Evolutionary conservation across 805 yeast species (phyloP), one percentile per base, ranked within the genome.

Genomic region (Lipomyces yamanashiensis): DNA sequence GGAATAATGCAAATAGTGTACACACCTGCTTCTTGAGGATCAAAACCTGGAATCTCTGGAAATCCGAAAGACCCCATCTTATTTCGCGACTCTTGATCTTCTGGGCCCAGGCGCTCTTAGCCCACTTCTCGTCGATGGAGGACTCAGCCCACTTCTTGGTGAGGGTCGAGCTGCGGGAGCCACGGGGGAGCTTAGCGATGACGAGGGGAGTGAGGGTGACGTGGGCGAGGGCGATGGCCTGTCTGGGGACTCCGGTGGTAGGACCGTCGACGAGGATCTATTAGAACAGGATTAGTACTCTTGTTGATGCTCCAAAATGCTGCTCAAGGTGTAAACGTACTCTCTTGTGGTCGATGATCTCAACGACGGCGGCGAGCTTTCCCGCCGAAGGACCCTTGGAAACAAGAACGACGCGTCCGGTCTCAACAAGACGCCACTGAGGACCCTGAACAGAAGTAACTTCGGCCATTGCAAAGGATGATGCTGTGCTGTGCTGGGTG

Each of bases 371-470:
- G 77, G 98, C 99, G 79, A 95, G 87, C 83, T 91, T 90, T 75
- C 89, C 89, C 71, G 86, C 81, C 75, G 76, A 77, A 71, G 81
- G 79, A 77, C 90, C 90, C 82, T 88, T 85, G 88, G 86, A 85
- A 80, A 93, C 80, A 79, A 93, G 88, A 81, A 92, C 97, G 80
- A 95, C 90, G 86, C 99, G 97, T 82, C 99, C 99, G 80, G 92
- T 90, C 87, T 93, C 97, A 81, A 95, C 99, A 79, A 86, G 87
- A 90, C 97, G 91, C 98, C 98, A 95, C 93, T 90, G 90, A 81
- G 96, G 85, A 81, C 96, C 90, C 85, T 90, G 89, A 82, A 95
- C 66, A n/a, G 55, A 95, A 80, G 89, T 82, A 77, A 82, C 83
- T 72, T 85, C 77, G 75, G 90, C 85, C 90, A 86, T 85, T 77